phyloP scores from a whole-genome alignment of 768 basidiomycete species.

The Amanita rubescens region DNA sequence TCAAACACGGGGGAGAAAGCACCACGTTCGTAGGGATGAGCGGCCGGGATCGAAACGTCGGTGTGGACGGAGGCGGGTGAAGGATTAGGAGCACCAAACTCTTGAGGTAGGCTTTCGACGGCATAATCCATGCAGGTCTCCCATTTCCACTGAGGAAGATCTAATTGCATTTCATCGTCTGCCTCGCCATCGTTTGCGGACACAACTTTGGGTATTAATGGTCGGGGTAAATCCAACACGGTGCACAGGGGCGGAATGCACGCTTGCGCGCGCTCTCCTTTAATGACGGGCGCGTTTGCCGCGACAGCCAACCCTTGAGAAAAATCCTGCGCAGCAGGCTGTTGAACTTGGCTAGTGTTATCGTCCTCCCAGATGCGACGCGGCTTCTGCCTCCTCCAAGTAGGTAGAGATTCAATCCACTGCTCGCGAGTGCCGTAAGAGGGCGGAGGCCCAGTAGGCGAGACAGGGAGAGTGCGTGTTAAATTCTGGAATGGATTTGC shows the following conservation, averaged over 20 bases:
- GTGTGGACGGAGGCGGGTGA: conserved; percentile 1
- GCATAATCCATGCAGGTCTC: conserved; percentile 21
- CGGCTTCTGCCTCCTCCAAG: conserved; percentile 64
- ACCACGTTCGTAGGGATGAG: conserved; percentile 29
- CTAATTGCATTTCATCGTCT: conserved; percentile 40
- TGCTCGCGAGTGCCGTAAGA: conserved; percentile 62
- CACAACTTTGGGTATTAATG: conserved; percentile 10
- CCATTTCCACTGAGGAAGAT: conserved; percentile 9
- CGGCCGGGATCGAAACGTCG: conserved; percentile 13
- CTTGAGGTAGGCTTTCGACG: conserved; percentile 28
- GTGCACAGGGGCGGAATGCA: conserved; percentile 68
- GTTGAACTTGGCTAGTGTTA: conserved; percentile 18
- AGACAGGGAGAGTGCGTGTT: conserved; percentile 51
- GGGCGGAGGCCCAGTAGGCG: conserved; percentile 54
- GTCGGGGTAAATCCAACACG: conserved; percentile 13
- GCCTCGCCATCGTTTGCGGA: conserved; percentile 24
- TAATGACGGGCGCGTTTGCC: conserved; percentile 76
- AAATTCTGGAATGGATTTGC: conserved; percentile 44
- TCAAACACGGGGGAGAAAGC: conserved; percentile 60
- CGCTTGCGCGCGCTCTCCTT: conserved; percentile 80
- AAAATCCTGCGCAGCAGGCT: conserved; percentile 50
- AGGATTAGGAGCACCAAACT: conserved; percentile 24
- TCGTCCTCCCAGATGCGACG: conserved; percentile 63
- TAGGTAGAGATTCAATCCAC: conserved; percentile 66
- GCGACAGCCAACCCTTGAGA: conserved; percentile 64